Evolutionary conservation across 129 eudicot species (phyloP), one percentile per base, ranked within the genome.

Genomic region (Chrysanthemum lavandulifolium): DNA sequence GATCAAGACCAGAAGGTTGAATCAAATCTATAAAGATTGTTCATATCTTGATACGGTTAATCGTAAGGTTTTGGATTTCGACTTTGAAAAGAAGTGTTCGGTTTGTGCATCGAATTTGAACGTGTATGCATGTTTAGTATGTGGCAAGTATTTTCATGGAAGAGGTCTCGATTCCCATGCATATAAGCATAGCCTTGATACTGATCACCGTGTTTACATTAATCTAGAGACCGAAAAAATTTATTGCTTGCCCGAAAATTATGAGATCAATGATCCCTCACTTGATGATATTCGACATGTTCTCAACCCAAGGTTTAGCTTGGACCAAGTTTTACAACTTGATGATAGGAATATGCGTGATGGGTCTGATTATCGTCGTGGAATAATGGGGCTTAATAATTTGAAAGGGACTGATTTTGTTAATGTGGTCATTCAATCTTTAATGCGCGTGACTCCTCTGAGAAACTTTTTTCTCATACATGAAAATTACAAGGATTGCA

Each of bases 1-100:
- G 47, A 40, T 40, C 47, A 40, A 40, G 10, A 40, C 47, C 47
- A 88, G n/a, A 15, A 87, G 97, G n/a, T n/a, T 58, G 40, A 77
- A 84, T 72, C 96, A 94, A 78, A 80, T 90, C 10, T 85, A 97
- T 45, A 81, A 88, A 78, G 99, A 94, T 48, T 94, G 99, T 68
- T 97, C 99, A 0, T 90, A 88, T 76, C 96, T 94, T 52, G 99
- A 94, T 70, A 94, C 97, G 14, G 99, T 94, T 64, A 94, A 94
- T 73, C 91, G 99, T 60, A 97, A 94, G 99, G 99, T 94, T 76
- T 82, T 94, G 84, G 99, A 94, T 86, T 94, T 94, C 76, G 99
- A 94, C 69, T 94, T 94, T 61, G 99, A 94, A 73, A 94, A 80
- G 79, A 86, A 86, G 69, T 94, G 99, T 69, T 94, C 99, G 0